Base-by-base conservation (phyloP, 2,329 filamentous ascomycete genomes). In the Paecilomyces fulvus region DNA sequence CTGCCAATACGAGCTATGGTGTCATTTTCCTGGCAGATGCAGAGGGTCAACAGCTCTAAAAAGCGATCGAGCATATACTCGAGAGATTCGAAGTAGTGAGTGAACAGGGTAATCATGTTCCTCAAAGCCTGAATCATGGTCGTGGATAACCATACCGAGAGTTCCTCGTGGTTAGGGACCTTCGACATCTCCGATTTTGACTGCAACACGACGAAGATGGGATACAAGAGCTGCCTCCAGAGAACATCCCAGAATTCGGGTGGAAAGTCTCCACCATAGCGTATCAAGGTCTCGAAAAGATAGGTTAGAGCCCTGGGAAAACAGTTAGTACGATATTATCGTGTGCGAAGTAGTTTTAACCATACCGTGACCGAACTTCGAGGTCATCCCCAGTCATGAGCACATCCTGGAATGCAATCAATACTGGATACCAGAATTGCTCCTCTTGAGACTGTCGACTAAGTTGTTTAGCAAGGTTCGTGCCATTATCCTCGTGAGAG, bases 21-120 rank as follows among this genome's bases (percentile, higher is more conserved):
- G 67, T 99, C 94, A 65, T 99, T 99, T 70, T 99, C 94, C 72
- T 99, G 94, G 70, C 92, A 97, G 60, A 99, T 99, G 70, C 94
- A 99, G 10, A 99, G 82, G 3, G 90, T 92, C 10, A 99, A 78
- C 20, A 99, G 83, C 71, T 97, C 92, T 37, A 99, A 76, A 72
- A 99, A 97, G n/a, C 94, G 83, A 72, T 96, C 91, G 17, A 99
- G 82, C 94, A 99, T 99, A 70, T 96, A 95, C 74, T 97, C 91
- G 9, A 99, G 78, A 0, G 91, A 86, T 58, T 95, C 90, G 62
- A 99, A 99, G 74, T 97, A 99, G 73, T 99, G 95, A 0, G 95
- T 99, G 73, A 99, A 99, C 23, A 99, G 83, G 0, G 90, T 92
- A 65, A 99, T 97, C 89, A 99, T 96, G 74, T 97, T 96, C 58